Percentiles rank a stretch among this genome's conserved stretches.
phyloP scores from a whole-genome alignment of 305 asterid species.

The Fraxinus ornus region DNA sequence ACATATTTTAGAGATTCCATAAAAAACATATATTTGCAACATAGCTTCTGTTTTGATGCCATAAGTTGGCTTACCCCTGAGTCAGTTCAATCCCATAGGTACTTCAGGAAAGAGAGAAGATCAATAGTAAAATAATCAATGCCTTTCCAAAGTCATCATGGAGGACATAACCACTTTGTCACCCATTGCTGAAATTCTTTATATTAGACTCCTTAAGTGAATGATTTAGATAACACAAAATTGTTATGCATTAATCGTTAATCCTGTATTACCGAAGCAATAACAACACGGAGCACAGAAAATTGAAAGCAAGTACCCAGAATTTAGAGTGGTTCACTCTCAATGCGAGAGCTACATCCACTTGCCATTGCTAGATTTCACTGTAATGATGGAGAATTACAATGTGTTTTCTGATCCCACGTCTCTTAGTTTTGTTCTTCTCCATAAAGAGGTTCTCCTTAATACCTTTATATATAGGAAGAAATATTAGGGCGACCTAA shows the following conservation, averaged over 20 bases:
- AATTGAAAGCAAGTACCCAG: neutral
- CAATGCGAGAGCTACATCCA: neutral
- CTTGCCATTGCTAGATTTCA: neutral
- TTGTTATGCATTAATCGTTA: neutral
- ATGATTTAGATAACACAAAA: neutral
- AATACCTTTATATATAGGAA: conserved; percentile 10
- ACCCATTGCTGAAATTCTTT: neutral
- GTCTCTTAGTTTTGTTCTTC: neutral
- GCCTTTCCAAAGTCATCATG: neutral
- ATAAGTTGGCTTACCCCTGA: conserved; percentile 15
- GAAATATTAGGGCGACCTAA: neutral
- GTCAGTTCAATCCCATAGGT: neutral
- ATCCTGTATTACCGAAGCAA: neutral
- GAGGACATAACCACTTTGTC: neutral
- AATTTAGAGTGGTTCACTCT: neutral
- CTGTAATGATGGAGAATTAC: neutral
- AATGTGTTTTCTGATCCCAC: neutral
- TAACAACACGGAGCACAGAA: neutral
- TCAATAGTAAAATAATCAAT: neutral
- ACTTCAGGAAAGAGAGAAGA: neutral
- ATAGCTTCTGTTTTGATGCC: conserved; percentile 17
- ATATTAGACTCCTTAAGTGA: neutral
- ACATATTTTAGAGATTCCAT: conserved; percentile 5
- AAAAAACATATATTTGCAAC: conserved; percentile 10
- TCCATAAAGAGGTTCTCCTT: neutral